Evolutionary conservation across 2,329 filamentous ascomycete species (phyloP).

Genomic region (Aspergillus awamori): DNA sequence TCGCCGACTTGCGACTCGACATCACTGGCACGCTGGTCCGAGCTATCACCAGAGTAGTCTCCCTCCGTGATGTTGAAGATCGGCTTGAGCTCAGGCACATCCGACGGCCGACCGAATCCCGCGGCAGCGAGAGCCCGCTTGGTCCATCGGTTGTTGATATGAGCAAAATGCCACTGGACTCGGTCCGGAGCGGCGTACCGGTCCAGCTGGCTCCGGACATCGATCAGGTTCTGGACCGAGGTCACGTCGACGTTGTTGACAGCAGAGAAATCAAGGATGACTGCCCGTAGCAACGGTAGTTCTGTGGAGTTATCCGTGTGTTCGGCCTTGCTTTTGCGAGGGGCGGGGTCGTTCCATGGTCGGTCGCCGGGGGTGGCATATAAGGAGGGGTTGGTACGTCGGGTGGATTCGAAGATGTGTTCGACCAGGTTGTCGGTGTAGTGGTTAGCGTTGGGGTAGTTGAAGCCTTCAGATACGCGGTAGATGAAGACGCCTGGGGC

Average conservation of each 20-base stretch:
- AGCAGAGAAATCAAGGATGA: conserved; percentile 88
- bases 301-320: conserved; percentile 49
- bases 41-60: no score
- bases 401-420: conserved; percentile 70
- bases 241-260: conserved; percentile 94
- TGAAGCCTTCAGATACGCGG: conserved; percentile 90
- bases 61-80: not conserved
- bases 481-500: conserved; percentile 96
- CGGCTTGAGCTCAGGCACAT: not conserved
- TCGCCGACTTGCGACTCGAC: not conserved
- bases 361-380: conserved; percentile 72
- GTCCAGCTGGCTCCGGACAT: conserved; percentile 90
- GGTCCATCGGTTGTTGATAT: conserved; percentile 89
- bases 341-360: conserved; percentile 92
- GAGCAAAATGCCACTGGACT: conserved; percentile 76
- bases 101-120: conserved; percentile 67
- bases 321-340: conserved; percentile 52
- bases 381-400: conserved; percentile 74
- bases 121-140: conserved; percentile 84
- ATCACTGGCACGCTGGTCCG: not conserved
- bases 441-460: conserved; percentile 90
- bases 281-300: conserved; percentile 73
- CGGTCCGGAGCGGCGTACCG: conserved; percentile 68
- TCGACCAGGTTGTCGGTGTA: conserved; percentile 78
- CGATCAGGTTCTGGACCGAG: conserved; percentile 86